Evolutionary conservation across 1,284 basidiomycete genomes (phyloP).

Genomic region (Naganishia liquefaciens): DNA sequence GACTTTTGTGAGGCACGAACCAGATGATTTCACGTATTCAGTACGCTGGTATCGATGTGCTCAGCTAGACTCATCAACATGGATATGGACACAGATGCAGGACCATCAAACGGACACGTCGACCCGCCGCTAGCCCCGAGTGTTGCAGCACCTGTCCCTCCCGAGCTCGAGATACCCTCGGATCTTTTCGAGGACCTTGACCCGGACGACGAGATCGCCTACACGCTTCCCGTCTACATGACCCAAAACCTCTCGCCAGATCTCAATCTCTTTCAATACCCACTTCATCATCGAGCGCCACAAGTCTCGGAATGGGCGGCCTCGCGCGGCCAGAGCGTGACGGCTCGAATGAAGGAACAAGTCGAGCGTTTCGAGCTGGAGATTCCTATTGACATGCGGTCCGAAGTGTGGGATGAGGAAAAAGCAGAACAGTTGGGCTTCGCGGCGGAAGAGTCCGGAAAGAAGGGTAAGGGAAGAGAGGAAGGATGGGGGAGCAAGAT

Average conservation of each 20-base stretch:
- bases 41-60: too few species aligned
- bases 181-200: slow-evolving; percentile 33
- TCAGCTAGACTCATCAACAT: too few species aligned
- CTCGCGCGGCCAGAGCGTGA: slow-evolving; percentile 48
- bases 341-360: slow-evolving; percentile 48
- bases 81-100: too few species aligned
- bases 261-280: slow-evolving; percentile 51
- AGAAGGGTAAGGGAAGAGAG: slow-evolving; percentile 38
- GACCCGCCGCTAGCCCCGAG: neutral
- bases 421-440: slow-evolving; percentile 48
- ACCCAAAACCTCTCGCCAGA: slow-evolving; percentile 40
- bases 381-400: slow-evolving; percentile 48
- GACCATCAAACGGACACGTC: slow-evolving; percentile 4
- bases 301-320: slow-evolving; percentile 44
- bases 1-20: too few species aligned
- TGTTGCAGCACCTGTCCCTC: too few species aligned
- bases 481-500: slow-evolving; percentile 51
- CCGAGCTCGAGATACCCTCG: neutral
- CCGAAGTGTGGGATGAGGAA: slow-evolving; percentile 51
- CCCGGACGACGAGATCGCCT: slow-evolving; percentile 43
- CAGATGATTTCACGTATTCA: too few species aligned
- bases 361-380: slow-evolving; percentile 50
- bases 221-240: slow-evolving; percentile 50
- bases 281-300: slow-evolving; percentile 45
- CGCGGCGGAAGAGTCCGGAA: slow-evolving; percentile 35